Conservation (phyloP, 768 basidiomycete species). For the Chalciporus piperatus region DNA sequence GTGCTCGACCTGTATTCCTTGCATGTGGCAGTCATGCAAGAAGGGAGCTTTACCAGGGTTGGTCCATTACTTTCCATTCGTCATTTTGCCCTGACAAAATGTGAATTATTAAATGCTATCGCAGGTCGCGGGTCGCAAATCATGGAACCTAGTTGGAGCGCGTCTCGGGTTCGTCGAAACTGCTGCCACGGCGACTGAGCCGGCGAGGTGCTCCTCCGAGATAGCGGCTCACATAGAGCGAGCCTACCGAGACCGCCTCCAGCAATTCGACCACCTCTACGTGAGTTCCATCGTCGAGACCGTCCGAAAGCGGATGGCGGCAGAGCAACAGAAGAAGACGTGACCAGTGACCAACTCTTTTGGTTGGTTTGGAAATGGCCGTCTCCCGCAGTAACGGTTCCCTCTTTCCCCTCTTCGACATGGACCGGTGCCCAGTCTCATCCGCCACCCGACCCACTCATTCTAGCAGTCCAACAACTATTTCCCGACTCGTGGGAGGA, state of each 20-base stretch:
- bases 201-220: conserved; percentile 24
- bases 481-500: conserved; percentile 3
- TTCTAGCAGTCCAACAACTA: conserved; percentile 12
- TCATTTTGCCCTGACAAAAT: not conserved
- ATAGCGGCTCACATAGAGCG: conserved; percentile 28
- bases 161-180: conserved; percentile 27
- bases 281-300: conserved; percentile 32
- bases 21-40: conserved; percentile 33
- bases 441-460: not conserved
- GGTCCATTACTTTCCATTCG: conserved; percentile 7
- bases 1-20: conserved; percentile 29
- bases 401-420: not conserved
- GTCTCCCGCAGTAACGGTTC: conserved; percentile 4
- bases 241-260: conserved; percentile 27
- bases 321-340: conserved; percentile 30
- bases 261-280: conserved; percentile 34
- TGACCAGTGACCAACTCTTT: conserved; percentile 15
- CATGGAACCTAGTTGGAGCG: conserved; percentile 26
- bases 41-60: conserved; percentile 29
- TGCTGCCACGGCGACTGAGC: conserved; percentile 17
- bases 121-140: conserved; percentile 24
- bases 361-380: conserved; percentile 6
- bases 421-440: conserved; percentile 3
- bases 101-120: conserved; percentile 2
- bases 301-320: conserved; percentile 31